phyloP scores from a whole-genome alignment of 495 filamentous ascomycete genomes.

The Penicillium fimorum region DNA sequence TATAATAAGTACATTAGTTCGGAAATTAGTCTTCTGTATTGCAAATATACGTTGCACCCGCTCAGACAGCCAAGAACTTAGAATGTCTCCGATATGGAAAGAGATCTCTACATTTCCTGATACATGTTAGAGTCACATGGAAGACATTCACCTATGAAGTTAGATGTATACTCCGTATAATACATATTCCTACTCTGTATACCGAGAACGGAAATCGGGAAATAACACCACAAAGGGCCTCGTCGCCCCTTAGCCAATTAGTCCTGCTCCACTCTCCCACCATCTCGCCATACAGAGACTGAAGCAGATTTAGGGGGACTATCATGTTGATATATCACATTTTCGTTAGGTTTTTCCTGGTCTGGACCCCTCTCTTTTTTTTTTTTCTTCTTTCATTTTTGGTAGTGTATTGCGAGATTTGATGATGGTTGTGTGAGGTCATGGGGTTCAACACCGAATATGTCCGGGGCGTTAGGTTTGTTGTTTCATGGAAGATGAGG shows the following conservation, averaged over 20 bases:
- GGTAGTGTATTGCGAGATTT: neutral
- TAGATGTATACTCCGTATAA: neutral
- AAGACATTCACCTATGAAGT: neutral
- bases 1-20: neutral
- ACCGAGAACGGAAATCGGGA: neutral
- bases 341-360: neutral
- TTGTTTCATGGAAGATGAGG: neutral
- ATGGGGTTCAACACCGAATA: neutral
- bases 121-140: too few species aligned
- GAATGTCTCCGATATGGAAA: neutral
- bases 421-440: neutral
- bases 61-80: neutral
- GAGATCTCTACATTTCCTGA: too few species aligned
- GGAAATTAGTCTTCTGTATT: neutral
- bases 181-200: neutral
- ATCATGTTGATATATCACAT: slow-evolving; percentile 10
- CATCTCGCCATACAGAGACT: neutral
- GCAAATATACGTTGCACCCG: neutral
- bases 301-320: neutral
- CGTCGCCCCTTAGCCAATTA: neutral
- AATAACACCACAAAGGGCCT: neutral
- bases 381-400: neutral
- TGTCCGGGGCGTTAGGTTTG: neutral
- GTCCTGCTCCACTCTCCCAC: neutral
- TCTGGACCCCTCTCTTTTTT: neutral